Evolutionary conservation across 2,329 filamentous ascomycete genomes (phyloP), one percentile per base, ranked within the genome.

Genomic region (Colletotrichum sp.): DNA sequence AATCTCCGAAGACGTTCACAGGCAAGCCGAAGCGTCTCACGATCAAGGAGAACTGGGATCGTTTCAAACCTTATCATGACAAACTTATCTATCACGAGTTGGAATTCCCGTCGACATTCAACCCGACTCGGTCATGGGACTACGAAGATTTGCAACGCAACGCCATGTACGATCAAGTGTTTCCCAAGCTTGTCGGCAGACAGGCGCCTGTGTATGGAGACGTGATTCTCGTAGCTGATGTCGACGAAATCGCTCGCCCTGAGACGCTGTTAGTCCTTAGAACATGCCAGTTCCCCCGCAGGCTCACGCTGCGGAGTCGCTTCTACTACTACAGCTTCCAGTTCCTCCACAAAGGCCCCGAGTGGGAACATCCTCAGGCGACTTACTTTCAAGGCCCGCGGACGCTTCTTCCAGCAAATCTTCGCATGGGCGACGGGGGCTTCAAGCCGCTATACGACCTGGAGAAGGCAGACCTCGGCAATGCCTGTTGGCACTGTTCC

Each of bases 401-500:
- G 24, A 93, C 91, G 9, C 83, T 93, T 67, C 81, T 83, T 28
- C 91, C 91, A 0, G 86, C 86, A 30, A 87, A 91, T 78, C 84
- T 93, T 59, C 88, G 91, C 26, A 87, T 86, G 78, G 75, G 75
- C n/a, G 69, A 77, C 21, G 75, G 75, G 7, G 75, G 75, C 26
- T 75, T 68, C 59, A 76, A 75, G 58, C 67, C 72, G 7, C 48
- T 72, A 7, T 67, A 68, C 12, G 72, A 72, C n/a, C 58, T 69
- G 36, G 75, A 66, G 61, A 85, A 86, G 7, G 62, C 85, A 3
- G 82, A 83, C 43, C 79, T 85, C 1, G 77, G 85, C 2, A 83
- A 90, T 77, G 89, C 90, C 0, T 88, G 84, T 1, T 93, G 91
- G 91, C 91, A 93, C 81, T 93, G 91, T 84, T 91, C 89, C 64